Evolutionary conservation across 495 filamentous ascomycete genomes (phyloP).

Genomic region (Elasticomyces elasticus): DNA sequence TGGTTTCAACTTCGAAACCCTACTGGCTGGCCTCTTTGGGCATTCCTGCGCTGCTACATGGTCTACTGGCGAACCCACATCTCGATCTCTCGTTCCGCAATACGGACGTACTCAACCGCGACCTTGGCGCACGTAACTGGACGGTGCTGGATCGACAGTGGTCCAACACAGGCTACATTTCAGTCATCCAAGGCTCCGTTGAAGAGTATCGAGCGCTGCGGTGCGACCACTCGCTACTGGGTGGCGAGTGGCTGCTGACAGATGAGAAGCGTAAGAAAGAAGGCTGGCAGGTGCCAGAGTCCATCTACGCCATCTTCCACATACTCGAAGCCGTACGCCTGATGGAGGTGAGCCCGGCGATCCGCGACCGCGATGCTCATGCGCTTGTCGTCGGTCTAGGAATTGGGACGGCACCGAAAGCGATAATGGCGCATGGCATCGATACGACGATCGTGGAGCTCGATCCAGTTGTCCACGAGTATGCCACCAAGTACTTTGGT

Average conservation of each 20-base stretch:
- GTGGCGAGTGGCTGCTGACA: constrained; percentile 78
- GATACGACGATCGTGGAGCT: constrained; percentile 89
- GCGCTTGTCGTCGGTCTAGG: constrained; percentile 91
- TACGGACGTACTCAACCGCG: constrained; percentile 50
- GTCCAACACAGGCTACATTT: constrained; percentile 83
- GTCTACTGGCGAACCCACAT: constrained; percentile 61
- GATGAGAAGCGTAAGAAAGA: constrained; percentile 24
- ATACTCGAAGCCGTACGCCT: constrained; percentile 88
- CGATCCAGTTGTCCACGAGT: constrained; percentile 78
- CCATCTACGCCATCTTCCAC: constrained; percentile 85
- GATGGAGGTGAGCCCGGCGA: constrained; percentile 38
- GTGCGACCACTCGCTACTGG: constrained; percentile 87
- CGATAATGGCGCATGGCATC: constrained; percentile 78
- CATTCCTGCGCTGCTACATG: constrained; percentile 62
- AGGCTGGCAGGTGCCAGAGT: constrained; percentile 50
- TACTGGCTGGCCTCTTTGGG: constrained; percentile 44
- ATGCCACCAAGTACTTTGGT: constrained; percentile 71
- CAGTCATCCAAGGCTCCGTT: constrained; percentile 64
- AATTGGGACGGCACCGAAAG: constrained; percentile 80
- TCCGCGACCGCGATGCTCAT: constrained; percentile 52
- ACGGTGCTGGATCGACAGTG: constrained; percentile 68
- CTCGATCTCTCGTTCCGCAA: constrained; percentile 41
- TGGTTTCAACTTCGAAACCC: constrained; percentile 54
- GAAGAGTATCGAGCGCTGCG: constrained; percentile 72
- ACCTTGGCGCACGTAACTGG: constrained; percentile 46